phyloP scores from a whole-genome alignment of 75 land plant genomes.

The Picea sitchensis region DNA sequence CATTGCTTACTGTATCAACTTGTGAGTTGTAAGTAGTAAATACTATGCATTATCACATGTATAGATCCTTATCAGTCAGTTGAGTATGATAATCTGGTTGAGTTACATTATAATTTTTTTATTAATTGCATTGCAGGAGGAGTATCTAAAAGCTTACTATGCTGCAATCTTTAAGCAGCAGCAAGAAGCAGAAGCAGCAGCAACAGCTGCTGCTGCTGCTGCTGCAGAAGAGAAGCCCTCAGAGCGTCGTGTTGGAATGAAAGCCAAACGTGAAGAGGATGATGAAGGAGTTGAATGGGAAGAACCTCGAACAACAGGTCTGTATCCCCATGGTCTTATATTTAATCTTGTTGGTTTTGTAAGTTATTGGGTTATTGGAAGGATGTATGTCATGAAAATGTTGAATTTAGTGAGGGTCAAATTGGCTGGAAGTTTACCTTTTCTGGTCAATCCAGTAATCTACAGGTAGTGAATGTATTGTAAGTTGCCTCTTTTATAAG shows the following conservation, averaged over 20 bases:
- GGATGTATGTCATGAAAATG: not conserved
- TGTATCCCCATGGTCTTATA: not conserved
- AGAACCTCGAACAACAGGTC: conserved; percentile 56
- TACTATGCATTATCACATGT: not conserved
- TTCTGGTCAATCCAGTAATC: not conserved
- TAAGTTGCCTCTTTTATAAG: not conserved
- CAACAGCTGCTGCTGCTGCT: conserved; percentile 7
- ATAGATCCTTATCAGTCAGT: not conserved
- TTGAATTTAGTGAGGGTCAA: not conserved
- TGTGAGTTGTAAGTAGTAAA: not conserved
- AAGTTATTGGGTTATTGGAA: not conserved
- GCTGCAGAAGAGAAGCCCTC: conserved; percentile 16
- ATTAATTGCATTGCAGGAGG: conserved; percentile 46
- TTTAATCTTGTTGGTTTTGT: conserved; percentile 1
- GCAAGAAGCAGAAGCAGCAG: conserved; percentile 37
- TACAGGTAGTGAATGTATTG: not conserved
- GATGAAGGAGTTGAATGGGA: conserved; percentile 83
- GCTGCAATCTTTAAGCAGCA: conserved; percentile 60
- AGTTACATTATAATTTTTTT: not conserved
- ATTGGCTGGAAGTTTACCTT: not conserved
- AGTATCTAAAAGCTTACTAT: conserved; percentile 83
- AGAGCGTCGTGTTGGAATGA: conserved; percentile 60
- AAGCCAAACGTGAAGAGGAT: conserved; percentile 65
- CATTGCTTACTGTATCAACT: not conserved
- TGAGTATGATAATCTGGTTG: not conserved